Percentiles rank a stretch among this genome's conserved stretches.
Evolutionary conservation across 2,329 filamentous ascomycete species (phyloP).

Genomic region (Daldinia sp.): DNA sequence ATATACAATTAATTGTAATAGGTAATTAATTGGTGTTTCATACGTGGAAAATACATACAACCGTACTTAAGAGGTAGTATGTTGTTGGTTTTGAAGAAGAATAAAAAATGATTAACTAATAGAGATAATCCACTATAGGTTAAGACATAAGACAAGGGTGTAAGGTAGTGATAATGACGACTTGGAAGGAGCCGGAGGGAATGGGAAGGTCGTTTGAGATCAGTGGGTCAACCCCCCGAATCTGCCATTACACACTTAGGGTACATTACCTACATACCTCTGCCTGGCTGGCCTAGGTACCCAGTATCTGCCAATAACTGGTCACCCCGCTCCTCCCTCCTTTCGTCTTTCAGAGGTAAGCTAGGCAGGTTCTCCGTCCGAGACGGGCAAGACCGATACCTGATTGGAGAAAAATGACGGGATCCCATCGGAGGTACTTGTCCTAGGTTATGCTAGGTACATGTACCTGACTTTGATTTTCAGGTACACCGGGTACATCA

Average conservation of each 20-base stretch:
- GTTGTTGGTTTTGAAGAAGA: not conserved
- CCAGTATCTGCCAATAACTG: not conserved
- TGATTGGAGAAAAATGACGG: slow-evolving; percentile 19
- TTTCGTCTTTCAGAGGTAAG: slow-evolving; percentile 8
- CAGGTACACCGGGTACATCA: not conserved
- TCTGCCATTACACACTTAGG: not conserved
- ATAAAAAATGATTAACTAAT: not conserved
- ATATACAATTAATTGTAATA: not conserved
- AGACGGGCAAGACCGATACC: slow-evolving; percentile 1
- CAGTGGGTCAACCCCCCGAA: slow-evolving; percentile 20
- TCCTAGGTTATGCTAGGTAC: not conserved
- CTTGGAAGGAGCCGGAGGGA: slow-evolving; percentile 29
- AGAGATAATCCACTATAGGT: no score
- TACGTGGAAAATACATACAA: slow-evolving; percentile 5
- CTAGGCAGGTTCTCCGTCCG: slow-evolving; percentile 1
- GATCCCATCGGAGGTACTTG: slow-evolving; percentile 34
- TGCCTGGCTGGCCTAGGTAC: no score
- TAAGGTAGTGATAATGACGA: slow-evolving; percentile 19
- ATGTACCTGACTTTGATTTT: not conserved
- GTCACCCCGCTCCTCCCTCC: slow-evolving; percentile 14
- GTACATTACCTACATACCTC: not conserved
- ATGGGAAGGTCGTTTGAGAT: slow-evolving; percentile 35
- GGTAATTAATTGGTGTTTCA: not conserved
- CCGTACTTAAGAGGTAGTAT: not conserved
- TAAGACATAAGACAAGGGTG: not conserved